Evolutionary conservation across 352 stramenopile species (phyloP).

Genomic region (Pythium oligandrum): DNA sequence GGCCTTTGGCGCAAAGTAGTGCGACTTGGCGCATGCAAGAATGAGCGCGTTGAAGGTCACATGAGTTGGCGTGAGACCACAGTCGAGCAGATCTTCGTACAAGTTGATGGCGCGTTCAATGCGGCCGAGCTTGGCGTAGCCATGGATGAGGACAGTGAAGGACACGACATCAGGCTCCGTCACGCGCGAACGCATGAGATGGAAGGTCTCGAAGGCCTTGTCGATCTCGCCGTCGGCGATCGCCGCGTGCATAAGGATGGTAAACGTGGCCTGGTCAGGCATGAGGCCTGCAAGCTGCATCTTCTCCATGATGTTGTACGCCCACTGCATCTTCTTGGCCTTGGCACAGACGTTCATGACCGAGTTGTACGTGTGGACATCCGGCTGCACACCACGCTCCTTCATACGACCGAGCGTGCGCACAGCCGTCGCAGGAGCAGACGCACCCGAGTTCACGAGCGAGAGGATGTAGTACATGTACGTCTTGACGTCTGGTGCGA

Average conservation of each 20-base stretch:
- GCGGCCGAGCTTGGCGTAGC: constrained; percentile 65
- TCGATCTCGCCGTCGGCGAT: constrained; percentile 71
- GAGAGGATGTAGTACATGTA: constrained; percentile 80
- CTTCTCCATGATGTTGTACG: constrained; percentile 85
- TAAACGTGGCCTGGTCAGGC: constrained; percentile 67
- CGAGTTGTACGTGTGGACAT: constrained; percentile 65
- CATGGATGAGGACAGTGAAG: constrained; percentile 71
- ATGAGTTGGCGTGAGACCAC: constrained; percentile 54
- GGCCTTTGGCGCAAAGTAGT: constrained; percentile 82
- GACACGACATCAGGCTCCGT: constrained; percentile 63
- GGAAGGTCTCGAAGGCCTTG: constrained; percentile 82
- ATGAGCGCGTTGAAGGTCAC: constrained; percentile 82
- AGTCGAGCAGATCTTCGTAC: constrained; percentile 71
- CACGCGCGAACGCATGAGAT: constrained; percentile 75
- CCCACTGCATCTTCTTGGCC: constrained; percentile 50
- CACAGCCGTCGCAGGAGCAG: constrained; percentile 44
- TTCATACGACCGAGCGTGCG: constrained; percentile 79
- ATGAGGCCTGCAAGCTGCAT: constrained; percentile 73
- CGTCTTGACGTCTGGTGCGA: constrained; percentile 47
- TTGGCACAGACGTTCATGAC: constrained; percentile 83
- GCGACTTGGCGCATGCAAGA: constrained; percentile 76
- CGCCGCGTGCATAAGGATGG: constrained; percentile 72
- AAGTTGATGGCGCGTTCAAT: constrained; percentile 74
- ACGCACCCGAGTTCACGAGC: constrained; percentile 37
- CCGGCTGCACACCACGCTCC: constrained; percentile 51